Conservation (phyloP, 108 stramenopile genomes). For the Cyclotella cryptica region DNA sequence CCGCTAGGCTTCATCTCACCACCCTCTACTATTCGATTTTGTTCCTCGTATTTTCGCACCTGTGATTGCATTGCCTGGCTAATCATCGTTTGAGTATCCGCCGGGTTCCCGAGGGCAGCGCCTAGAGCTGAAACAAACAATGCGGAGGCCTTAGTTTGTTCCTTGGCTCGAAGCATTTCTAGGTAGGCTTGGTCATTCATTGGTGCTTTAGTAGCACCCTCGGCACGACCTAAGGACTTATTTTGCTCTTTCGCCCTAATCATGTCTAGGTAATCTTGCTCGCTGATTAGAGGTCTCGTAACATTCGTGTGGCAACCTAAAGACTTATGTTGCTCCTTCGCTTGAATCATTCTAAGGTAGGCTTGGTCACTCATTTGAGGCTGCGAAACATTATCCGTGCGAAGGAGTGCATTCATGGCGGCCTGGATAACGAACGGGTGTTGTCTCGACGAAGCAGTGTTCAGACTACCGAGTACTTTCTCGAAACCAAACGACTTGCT, state of each 20-base stretch:
- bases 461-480: background rate
- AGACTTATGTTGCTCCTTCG: conserved; percentile 9
- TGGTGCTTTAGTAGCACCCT: background rate
- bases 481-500: background rate
- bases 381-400: background rate
- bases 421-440: conserved; percentile 20
- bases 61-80: conserved; percentile 31
- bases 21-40: background rate
- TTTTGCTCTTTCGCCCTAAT: background rate
- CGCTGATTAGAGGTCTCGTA: background rate
- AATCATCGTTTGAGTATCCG: background rate
- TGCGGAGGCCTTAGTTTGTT: background rate
- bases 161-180: background rate
- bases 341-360: conserved; percentile 24
- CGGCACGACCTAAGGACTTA: background rate
- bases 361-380: conserved; percentile 16
- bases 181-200: background rate
- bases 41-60: conserved; percentile 21
- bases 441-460: conserved; percentile 19
- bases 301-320: too few species aligned
- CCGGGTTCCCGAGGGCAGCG: background rate
- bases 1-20: background rate
- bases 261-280: background rate
- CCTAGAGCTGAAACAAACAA: conserved; percentile 2
- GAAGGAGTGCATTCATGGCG: conserved; percentile 31